Base-by-base conservation (phyloP, 768 basidiomycete genomes). In the Kwoniella sp. region DNA sequence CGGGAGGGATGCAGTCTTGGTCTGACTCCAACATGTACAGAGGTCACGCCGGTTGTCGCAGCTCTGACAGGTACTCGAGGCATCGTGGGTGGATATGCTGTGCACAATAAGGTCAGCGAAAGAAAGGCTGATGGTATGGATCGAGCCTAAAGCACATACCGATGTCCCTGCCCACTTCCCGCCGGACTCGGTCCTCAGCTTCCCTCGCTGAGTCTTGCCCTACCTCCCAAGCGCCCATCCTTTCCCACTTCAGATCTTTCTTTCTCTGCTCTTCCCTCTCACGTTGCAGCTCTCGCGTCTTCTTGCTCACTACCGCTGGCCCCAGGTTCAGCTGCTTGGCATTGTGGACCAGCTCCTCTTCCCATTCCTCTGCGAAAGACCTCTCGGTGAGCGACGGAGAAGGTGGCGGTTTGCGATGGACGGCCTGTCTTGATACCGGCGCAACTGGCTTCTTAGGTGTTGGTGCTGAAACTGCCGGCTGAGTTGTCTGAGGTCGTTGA, bases 41-140 rank as follows among this genome's bases (percentile, higher is more conserved):
- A 85, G 58, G 97, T 86, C 55, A 99, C 88, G 74, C 98, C 95
- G 38, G 93, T 93, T 1, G 95, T 93, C 57, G 97, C 95, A 12
- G 75, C 72, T 51, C 75, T 63, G 5, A 77, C 70, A 9, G 75
- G 69, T 22, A 62, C 48, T 22, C 70, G 66, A 7, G 75, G 75
- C 28, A 59, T 56, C 9, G 57, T 5, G 1, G 75, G 75, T 26
- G 75, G 75, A 57, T 72, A 74, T 17, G 75, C 75, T 77, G 55
- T 1, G 20, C 11, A 60, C 54, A 71, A 59, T 34, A 56, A 30
- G 13, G 34, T 47, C 38, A 61, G 48, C 23, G 8, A 53, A 9
- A 51, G 3, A n/a, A 38, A 25, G 41, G 30, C 23, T 17, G 41
- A 34, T 20, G 2, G 55, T 7, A 22, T 30, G 11, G 45, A 13